Evolutionary conservation across 306 rosid species (phyloP).

Genomic region (Boehmeria nivea): DNA sequence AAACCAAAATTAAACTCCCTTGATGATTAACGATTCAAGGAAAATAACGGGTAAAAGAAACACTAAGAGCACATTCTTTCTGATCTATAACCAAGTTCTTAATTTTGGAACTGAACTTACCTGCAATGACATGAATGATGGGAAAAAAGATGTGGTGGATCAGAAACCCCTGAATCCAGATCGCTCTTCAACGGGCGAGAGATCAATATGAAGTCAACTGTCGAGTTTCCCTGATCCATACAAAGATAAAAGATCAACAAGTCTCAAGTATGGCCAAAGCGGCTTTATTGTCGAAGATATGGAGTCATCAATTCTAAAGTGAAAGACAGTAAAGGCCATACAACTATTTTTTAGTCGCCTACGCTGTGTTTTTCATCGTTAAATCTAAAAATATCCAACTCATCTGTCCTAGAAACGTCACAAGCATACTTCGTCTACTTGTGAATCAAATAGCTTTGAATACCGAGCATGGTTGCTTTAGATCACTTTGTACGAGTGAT

Average conservation of each 20-base stretch:
- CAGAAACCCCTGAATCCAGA: conserved; percentile 36
- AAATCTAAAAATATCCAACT: too few relatives aligned
- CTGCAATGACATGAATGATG: conserved; percentile 86
- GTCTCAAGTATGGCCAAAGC: conserved; percentile 9
- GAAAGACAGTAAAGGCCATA: too few relatives aligned
- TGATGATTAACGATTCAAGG: background rate
- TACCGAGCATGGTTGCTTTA: too few relatives aligned
- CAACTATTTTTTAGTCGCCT: too few relatives aligned
- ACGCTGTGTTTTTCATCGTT: too few relatives aligned
- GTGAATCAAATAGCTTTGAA: too few relatives aligned
- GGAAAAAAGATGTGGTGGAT: conserved; percentile 53
- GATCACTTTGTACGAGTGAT: too few relatives aligned
- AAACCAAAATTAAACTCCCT: too few relatives aligned
- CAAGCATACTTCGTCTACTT: too few relatives aligned
- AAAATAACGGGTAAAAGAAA: background rate
- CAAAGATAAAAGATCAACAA: conserved; percentile 20
- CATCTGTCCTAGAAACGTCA: too few relatives aligned
- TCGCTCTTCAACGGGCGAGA: conserved; percentile 44
- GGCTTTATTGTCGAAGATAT: too few relatives aligned
- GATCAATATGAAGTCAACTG: conserved; percentile 80
- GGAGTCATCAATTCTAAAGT: too few relatives aligned
- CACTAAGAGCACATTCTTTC: conserved; percentile 1
- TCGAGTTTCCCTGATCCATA: conserved; percentile 46
- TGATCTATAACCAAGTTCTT: conserved; percentile 17
- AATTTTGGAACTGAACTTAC: conserved; percentile 37